Conservation (phyloP, 192 early-diverging fungal species). For the Rhizophagus clarus region DNA sequence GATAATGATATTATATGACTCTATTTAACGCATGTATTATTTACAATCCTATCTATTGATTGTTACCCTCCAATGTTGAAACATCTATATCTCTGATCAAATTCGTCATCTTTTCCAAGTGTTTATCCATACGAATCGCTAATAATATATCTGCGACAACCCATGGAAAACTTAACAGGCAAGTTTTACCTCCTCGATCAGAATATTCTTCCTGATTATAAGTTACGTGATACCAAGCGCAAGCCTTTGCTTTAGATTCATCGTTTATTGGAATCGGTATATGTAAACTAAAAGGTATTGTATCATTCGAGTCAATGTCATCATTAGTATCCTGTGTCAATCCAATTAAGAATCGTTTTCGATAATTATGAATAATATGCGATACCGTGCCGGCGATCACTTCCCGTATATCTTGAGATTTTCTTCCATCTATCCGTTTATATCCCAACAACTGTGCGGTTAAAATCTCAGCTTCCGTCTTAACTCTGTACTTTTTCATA, state of each 20-base stretch:
- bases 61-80: no score
- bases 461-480: slow-evolving; percentile 26
- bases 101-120: not conserved
- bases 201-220: not conserved
- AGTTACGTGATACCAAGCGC: slow-evolving; percentile 23
- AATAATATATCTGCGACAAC: slow-evolving; percentile 13
- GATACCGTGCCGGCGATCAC: not conserved
- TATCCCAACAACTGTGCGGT: not conserved
- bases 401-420: slow-evolving; percentile 10
- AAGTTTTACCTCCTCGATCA: not conserved
- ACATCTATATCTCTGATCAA: no score
- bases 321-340: not conserved
- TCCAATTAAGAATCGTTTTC: not conserved
- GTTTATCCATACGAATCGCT: not conserved
- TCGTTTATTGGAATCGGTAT: not conserved
- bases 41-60: no score
- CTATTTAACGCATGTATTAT: no score
- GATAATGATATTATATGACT: no score
- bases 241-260: slow-evolving; percentile 29
- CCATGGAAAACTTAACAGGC: slow-evolving; percentile 25
- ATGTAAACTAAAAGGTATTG: not conserved
- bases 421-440: not conserved
- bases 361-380: not conserved
- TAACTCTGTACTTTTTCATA: slow-evolving; percentile 16
- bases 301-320: not conserved